Evolutionary conservation across 1,284 basidiomycete species (phyloP).

Genomic region (Fistulina hepatica): DNA sequence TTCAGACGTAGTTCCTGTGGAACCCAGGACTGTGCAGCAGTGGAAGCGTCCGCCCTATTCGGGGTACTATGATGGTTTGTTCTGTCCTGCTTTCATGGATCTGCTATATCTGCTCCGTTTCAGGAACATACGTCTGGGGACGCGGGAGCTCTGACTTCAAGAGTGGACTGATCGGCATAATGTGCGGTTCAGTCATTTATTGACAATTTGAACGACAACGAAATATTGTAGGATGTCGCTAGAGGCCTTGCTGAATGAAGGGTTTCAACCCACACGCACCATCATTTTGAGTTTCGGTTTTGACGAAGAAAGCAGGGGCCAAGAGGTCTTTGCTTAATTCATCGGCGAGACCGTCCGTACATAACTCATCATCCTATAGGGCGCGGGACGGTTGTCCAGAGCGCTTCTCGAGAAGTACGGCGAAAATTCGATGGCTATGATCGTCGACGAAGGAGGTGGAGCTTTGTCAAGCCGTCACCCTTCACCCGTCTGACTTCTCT

Average conservation of each 20-base stretch:
- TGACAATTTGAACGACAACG: not conserved
- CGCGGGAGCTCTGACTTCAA: slow-evolving; percentile 57
- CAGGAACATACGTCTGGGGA: slow-evolving; percentile 48
- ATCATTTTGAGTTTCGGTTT: slow-evolving; percentile 9
- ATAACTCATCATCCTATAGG: slow-evolving; percentile 19
- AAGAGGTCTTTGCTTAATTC: not conserved
- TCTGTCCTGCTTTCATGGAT: too few relatives aligned
- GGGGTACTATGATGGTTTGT: slow-evolving; percentile 13
- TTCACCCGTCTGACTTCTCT: not conserved
- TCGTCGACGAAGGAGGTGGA: slow-evolving; percentile 31
- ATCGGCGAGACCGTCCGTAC: not conserved
- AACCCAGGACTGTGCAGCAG: slow-evolving; percentile 37
- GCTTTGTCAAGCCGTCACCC: not conserved
- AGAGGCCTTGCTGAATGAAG: slow-evolving; percentile 31
- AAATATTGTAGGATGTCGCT: slow-evolving; percentile 26
- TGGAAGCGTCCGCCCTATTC: slow-evolving; percentile 33
- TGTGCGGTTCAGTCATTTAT: slow-evolving; percentile 39
- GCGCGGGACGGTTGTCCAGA: slow-evolving; percentile 30
- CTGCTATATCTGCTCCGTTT: too few relatives aligned
- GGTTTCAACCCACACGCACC: slow-evolving; percentile 22
- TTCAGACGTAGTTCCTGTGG: slow-evolving; percentile 64
- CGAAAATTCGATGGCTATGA: slow-evolving; percentile 33
- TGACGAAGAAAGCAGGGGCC: slow-evolving; percentile 11
- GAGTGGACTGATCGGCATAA: slow-evolving; percentile 42
- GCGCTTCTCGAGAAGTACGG: slow-evolving; percentile 37